A percentile compares a stretch with the other conserved stretches of the same genome.
Conservation (phyloP, 106 monocot genomes). For the Apostasia ramifera region DNA sequence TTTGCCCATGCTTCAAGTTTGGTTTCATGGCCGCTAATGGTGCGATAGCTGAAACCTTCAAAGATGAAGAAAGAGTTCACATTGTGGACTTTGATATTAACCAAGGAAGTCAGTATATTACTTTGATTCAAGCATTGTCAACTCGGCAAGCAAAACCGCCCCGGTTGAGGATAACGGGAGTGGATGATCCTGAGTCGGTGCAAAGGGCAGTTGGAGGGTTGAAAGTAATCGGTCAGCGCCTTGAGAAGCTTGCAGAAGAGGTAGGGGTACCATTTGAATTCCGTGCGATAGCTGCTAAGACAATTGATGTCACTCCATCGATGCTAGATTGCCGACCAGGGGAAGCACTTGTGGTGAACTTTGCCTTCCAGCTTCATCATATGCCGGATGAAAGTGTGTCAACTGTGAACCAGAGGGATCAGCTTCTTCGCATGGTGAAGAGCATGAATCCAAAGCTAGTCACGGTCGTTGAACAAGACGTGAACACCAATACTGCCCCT, state of each 20-base stretch:
- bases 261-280: slow-evolving; percentile 70
- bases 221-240: slow-evolving; percentile 65
- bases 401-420: slow-evolving; percentile 85
- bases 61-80: slow-evolving; percentile 71
- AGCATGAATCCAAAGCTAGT: slow-evolving; percentile 82
- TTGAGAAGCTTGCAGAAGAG: slow-evolving; percentile 74
- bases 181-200: slow-evolving; percentile 97
- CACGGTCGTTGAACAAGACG: slow-evolving; percentile 93
- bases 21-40: slow-evolving; percentile 97
- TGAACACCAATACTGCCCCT: slow-evolving; percentile 94
- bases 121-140: slow-evolving; percentile 62
- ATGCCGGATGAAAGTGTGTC: slow-evolving; percentile 99
- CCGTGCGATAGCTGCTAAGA: slow-evolving; percentile 49
- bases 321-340: slow-evolving; percentile 55
- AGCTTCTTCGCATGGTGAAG: slow-evolving; percentile 92
- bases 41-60: slow-evolving; percentile 66
- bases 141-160: slow-evolving; percentile 23
- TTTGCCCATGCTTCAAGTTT: slow-evolving; percentile 93
- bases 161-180: slow-evolving; percentile 74
- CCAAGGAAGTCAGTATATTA: slow-evolving; percentile 90
- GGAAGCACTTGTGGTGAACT: slow-evolving; percentile 88
- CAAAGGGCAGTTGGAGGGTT: slow-evolving; percentile 82
- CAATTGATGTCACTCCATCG: slow-evolving; percentile 54
- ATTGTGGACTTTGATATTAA: slow-evolving; percentile 96
- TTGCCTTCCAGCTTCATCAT: slow-evolving; percentile 96